Conservation (phyloP, 257 asterid genomes). For the Nemophila menziesii region DNA sequence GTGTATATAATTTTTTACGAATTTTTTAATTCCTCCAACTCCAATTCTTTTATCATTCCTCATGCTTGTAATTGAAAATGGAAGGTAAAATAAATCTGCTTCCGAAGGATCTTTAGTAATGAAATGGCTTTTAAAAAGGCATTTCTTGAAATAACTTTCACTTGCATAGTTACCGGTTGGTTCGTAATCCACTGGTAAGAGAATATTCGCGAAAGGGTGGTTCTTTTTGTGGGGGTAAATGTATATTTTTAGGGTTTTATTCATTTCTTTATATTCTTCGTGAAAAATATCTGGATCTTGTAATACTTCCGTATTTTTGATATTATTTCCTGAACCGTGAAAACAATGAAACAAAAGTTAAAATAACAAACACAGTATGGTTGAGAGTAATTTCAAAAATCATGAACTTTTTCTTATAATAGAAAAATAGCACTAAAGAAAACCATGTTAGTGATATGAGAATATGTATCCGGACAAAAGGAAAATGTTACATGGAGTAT, state of each 20-base stretch:
- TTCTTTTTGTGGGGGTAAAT: slow-evolving; percentile 45
- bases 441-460: no score
- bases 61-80: slow-evolving; percentile 66
- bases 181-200: slow-evolving; percentile 24
- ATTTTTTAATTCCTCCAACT: slow-evolving; percentile 52
- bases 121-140: slow-evolving; percentile 53
- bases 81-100: slow-evolving; percentile 75
- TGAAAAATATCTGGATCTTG: slow-evolving; percentile 40
- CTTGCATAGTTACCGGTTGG: slow-evolving; percentile 92
- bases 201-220: slow-evolving; percentile 62
- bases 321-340: slow-evolving; percentile 15
- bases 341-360: not conserved
- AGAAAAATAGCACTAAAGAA: no score
- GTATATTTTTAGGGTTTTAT: slow-evolving; percentile 42
- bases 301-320: slow-evolving; percentile 23
- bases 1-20: slow-evolving; percentile 28
- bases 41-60: slow-evolving; percentile 69
- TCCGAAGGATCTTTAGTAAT: slow-evolving; percentile 52
- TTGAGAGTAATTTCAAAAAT: no score
- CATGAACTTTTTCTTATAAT: no score
- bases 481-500: not conserved
- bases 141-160: slow-evolving; percentile 74
- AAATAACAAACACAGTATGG: not conserved
- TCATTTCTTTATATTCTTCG: slow-evolving; percentile 58
- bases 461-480: not conserved